phyloP scores from a whole-genome alignment of 495 filamentous ascomycete species.

The Bombardia bombarda region DNA sequence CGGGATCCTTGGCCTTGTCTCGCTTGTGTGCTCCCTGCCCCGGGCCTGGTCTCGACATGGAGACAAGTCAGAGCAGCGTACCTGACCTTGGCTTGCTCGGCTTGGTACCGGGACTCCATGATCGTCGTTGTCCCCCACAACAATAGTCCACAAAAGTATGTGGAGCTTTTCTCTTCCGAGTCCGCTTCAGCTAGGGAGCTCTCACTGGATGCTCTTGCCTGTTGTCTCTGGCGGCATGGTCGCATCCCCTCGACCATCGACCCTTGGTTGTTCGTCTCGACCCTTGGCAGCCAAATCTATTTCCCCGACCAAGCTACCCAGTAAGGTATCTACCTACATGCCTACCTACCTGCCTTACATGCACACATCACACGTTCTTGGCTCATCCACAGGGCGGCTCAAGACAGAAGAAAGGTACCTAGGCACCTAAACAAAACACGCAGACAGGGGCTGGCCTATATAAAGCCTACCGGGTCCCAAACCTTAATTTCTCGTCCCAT shows the following conservation, averaged over 20 bases:
- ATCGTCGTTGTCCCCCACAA: slow-evolving; percentile 7
- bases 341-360: too few relatives aligned
- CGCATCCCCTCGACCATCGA: neutral
- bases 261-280: too few relatives aligned
- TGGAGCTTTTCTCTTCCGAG: slow-evolving; percentile 1
- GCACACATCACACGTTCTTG: slow-evolving; percentile 12
- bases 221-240: neutral
- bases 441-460: neutral
- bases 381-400: slow-evolving; percentile 1
- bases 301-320: neutral
- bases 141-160: slow-evolving; percentile 2
- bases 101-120: too few relatives aligned
- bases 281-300: too few relatives aligned
- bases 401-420: neutral
- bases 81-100: neutral
- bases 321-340: too few relatives aligned
- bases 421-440: neutral
- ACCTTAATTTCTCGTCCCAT: slow-evolving; percentile 1
- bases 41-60: neutral
- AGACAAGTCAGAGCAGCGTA: neutral
- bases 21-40: slow-evolving; percentile 1
- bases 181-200: slow-evolving; percentile 3
- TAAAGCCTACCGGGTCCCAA: slow-evolving; percentile 1
- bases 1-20: too few relatives aligned
- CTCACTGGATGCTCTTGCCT: neutral